Conservation (phyloP, 306 rosid species). For the Coriaria nepalensis region DNA sequence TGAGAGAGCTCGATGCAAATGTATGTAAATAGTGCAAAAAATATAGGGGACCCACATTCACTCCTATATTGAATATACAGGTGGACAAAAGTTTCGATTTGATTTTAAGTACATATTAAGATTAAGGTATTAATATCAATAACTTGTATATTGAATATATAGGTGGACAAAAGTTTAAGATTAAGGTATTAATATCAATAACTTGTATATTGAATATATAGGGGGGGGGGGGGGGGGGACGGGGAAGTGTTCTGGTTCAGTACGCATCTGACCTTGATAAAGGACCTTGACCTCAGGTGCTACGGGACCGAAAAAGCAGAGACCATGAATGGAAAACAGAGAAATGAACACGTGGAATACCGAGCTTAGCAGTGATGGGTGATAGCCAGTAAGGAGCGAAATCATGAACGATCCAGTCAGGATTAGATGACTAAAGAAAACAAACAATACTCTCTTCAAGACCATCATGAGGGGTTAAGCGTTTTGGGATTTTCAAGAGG, state of each 20-base stretch:
- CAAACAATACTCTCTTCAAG: conserved; percentile 8
- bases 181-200: no score
- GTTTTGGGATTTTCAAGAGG: conserved; percentile 28
- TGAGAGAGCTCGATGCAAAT: no score
- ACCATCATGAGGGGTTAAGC: conserved; percentile 13
- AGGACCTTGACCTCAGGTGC: background rate
- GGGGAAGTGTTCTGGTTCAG: conserved; percentile 4
- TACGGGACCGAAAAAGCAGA: background rate
- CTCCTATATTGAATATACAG: no score
- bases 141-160: no score
- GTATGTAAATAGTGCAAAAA: no score
- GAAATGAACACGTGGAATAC: conserved; percentile 3
- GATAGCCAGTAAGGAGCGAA: conserved; percentile 15
- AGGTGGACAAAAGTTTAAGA: no score
- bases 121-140: no score
- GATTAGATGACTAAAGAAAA: conserved; percentile 11
- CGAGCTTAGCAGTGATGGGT: background rate
- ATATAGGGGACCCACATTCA: no score
- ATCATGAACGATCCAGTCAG: conserved; percentile 18
- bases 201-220: no score
- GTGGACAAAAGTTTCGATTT: no score
- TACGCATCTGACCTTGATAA: background rate
- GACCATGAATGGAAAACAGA: background rate
- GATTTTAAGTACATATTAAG: no score
- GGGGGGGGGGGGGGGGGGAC: no score